Percentiles rank a stretch among this genome's conserved stretches.
phyloP scores from a whole-genome alignment of 106 monocot genomes.

The Allium cepa region DNA sequence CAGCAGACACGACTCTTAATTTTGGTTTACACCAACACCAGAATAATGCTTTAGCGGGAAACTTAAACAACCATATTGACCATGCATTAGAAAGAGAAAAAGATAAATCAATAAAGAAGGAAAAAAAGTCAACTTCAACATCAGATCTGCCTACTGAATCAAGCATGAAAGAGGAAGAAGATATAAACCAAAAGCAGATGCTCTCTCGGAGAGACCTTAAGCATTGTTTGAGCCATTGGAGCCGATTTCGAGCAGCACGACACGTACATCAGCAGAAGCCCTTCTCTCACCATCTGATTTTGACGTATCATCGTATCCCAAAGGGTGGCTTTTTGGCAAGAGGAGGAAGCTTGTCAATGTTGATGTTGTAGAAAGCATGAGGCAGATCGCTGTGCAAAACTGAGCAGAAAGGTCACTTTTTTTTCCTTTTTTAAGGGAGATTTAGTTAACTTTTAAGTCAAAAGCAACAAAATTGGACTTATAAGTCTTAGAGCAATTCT shows the following conservation, averaged over 20 bases:
- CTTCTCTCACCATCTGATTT: constrained; percentile 90
- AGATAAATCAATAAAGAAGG: constrained; percentile 1
- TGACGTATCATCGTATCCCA: constrained; percentile 61
- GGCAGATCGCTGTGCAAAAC: constrained; percentile 83
- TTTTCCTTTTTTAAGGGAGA: no score
- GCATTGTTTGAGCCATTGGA: constrained; percentile 84
- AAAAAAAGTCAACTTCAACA: not conserved
- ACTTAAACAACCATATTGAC: not conserved
- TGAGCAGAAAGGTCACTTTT: constrained; percentile 83
- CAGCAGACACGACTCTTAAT: no score
- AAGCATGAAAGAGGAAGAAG: constrained; percentile 11
- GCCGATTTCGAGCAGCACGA: constrained; percentile 17
- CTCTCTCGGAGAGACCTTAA: constrained; percentile 52
- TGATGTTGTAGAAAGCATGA: constrained; percentile 96
- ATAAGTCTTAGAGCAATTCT: no score
- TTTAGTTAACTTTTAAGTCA: no score
- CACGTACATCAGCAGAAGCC: constrained; percentile 36
- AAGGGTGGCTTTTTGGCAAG: constrained; percentile 89
- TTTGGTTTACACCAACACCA: no score
- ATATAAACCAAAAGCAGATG: constrained; percentile 9
- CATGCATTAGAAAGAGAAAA: not conserved
- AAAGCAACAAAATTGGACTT: no score
- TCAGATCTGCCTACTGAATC: constrained; percentile 1
- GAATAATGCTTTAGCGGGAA: constrained; percentile 33
- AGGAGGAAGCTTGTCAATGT: constrained; percentile 94